Evolutionary conservation across 1,139 yeast species (phyloP), one percentile per base, ranked within the genome.

Genomic region (Lodderomyces theae): DNA sequence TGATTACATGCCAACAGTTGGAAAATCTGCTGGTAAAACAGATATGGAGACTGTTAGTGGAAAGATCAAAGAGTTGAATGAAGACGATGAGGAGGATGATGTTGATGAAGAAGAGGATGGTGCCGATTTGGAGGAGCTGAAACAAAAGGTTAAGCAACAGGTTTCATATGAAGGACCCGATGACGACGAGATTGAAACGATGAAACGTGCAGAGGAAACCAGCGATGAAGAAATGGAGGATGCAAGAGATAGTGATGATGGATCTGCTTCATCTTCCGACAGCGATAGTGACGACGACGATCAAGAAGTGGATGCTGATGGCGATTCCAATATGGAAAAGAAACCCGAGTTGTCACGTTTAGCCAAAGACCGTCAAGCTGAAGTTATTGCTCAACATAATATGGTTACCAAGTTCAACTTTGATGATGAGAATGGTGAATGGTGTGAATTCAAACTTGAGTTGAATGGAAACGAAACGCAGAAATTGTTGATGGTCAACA

Each of bases 401-500:
- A 78, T 84, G 57, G 79, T 90, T 46, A 76, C 87, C 43, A 76
- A 77, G 58, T 92, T 87, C 69, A 82, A 87, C 65, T 94, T 90
- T 59, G 98, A 94, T 64, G 97, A 92, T 60, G 80, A 69, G 24
- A 59, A 73, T 37, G 98, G 98, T 48, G 80, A 81, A 57, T 90
- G 96, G 97, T 90, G 97, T 72, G 86, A 85, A 61, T 86, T 94
- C 63, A 82, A 82, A 56, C 66, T 94, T 46, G 92, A 86, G 56
- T 77, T 89, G 54, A 81, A 89, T 42, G 90, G 95, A 24, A 53
- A 53, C 39, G 86, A 82, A 40, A 83, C 95, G 31, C 94, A 89
- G 66, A 94, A 94, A 73, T 72, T 94, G 62, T 81, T 94, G 72
- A 90, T 94, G 98, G 97, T 94, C 43, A 92, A 92, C 69, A 83